These are phyloP conservation scores for Mimosa bimucronata DNA, from an alignment of 306 rosid genomes.

Conservation along the genomic window DNA sequence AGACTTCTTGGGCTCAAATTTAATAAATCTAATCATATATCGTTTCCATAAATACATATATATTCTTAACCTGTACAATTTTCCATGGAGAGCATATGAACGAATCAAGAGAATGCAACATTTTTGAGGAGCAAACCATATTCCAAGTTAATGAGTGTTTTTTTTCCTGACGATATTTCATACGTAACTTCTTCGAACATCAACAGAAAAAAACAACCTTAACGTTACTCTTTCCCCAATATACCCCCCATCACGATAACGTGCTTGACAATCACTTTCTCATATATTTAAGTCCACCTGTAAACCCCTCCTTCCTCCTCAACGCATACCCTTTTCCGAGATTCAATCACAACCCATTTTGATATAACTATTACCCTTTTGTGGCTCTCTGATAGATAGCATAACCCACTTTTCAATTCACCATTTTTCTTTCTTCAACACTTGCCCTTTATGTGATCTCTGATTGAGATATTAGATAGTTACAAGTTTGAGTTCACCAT, in stretches of 20 bases:
- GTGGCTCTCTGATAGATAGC: neutral
- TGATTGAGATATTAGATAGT: neutral
- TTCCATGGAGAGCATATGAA: neutral
- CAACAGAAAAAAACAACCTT: slow-evolving; percentile 42
- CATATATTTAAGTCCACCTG: slow-evolving; percentile 11
- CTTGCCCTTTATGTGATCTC: slow-evolving; percentile 9
- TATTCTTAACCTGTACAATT: neutral
- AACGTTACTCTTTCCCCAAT: slow-evolving; percentile 52
- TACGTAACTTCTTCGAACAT: slow-evolving; percentile 36
- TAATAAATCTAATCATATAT: neutral
- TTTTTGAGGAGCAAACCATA: slow-evolving; percentile 38
- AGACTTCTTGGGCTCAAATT: neutral
- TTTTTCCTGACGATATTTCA: slow-evolving; percentile 20
- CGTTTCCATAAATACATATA: neutral
- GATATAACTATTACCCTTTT: neutral
- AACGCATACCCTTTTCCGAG: neutral
- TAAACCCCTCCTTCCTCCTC: neutral
- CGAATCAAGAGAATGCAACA: slow-evolving; percentile 20
- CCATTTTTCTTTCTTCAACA: neutral
- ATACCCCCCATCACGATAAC: slow-evolving; percentile 46
- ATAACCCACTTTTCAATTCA: neutral
- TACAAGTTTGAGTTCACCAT: neutral
- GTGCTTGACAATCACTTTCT: slow-evolving; percentile 39
- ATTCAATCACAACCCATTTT: neutral
- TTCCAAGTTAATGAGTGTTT: slow-evolving; percentile 36